Evolutionary conservation across 257 asterid genomes (phyloP), one percentile per base, ranked within the genome.

Genomic region (Craterostigma plantagineum): DNA sequence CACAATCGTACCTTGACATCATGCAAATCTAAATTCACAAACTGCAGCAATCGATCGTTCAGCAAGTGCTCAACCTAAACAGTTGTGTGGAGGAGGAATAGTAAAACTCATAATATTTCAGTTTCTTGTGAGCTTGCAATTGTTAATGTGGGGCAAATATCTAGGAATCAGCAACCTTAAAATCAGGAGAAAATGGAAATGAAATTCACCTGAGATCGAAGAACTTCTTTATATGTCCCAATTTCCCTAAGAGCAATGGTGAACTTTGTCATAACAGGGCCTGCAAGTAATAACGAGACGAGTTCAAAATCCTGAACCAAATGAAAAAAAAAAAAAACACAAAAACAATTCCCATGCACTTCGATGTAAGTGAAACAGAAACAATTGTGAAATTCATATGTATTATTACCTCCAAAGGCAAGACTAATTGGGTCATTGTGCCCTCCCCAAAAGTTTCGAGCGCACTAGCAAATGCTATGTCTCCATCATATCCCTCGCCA

Each of bases 401-500:
- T 2, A 11, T 7, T 44, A 34, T 23, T 69, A 77, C 99, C 99
- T 73, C 96, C 96, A 70, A 77, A 91, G 46, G 99, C 99, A 58
- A 91, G 87, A 59, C 96, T 91, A 42, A 91, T 80, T 57, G 96
- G 99, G 62, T 91, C 96, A 69, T 91, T 84, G 58, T 91, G 99
- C 18, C 96, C 99, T 52, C 99, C 99, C 99, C 96, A 61, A 91
- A 91, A 33, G 70, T 84, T 75, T 91, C 99, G 40, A 84, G 69
- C 8, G 90, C 84, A 58, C 93, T 78, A 11, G 96, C 96, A 55
- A 91, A 91, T 60, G 93, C 96, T 61, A 91, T 84, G 61, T 91
- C 99, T 51, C 87, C 92, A 63, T 91, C 99, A 58, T 91, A 91
- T 59, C 76, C 96, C 77, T 91, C 99, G 49, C 99, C 99, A 30